These are phyloP conservation scores for Pachyrhizus erosus DNA, from an alignment of 306 rosid genomes.

Conservation along the genomic window DNA sequence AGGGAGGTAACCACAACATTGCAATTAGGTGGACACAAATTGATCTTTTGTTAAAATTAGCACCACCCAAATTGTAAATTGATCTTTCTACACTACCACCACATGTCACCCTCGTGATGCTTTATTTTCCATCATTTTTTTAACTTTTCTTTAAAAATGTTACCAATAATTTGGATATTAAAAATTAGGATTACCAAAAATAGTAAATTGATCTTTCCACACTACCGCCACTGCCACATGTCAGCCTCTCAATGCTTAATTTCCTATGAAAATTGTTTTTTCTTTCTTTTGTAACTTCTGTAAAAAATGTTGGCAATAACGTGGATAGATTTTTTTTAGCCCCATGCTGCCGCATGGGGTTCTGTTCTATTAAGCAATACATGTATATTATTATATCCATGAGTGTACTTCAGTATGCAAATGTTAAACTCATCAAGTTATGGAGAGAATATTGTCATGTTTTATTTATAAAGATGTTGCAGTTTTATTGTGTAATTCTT, in stretches of 20 bases:
- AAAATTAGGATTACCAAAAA: not conserved
- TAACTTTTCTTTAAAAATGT: not conserved
- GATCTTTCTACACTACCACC: not conserved
- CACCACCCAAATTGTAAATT: not conserved
- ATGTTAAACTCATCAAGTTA: conserved; percentile 14
- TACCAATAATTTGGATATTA: not conserved
- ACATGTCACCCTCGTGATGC: not conserved
- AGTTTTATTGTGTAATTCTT: conserved; percentile 15
- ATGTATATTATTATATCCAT: not conserved
- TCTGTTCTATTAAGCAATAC: conserved; percentile 17
- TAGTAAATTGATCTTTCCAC: not conserved
- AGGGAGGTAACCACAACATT: conserved; percentile 3
- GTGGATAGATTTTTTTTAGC: too few species aligned
- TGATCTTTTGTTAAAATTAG: conserved; percentile 14
- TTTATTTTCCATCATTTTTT: not conserved
- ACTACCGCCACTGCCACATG: not conserved
- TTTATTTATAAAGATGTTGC: conserved; percentile 34
- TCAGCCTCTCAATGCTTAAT: not conserved
- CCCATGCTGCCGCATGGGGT: not conserved
- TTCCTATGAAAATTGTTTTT: not conserved
- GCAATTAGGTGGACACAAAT: not conserved
- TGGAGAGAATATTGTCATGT: conserved; percentile 19
- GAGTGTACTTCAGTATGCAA: not conserved
- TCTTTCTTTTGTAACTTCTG: not conserved
- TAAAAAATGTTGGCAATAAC: not conserved